phyloP scores from a whole-genome alignment of 2,329 filamentous ascomycete species.

The Furcasterigmium sp. region DNA sequence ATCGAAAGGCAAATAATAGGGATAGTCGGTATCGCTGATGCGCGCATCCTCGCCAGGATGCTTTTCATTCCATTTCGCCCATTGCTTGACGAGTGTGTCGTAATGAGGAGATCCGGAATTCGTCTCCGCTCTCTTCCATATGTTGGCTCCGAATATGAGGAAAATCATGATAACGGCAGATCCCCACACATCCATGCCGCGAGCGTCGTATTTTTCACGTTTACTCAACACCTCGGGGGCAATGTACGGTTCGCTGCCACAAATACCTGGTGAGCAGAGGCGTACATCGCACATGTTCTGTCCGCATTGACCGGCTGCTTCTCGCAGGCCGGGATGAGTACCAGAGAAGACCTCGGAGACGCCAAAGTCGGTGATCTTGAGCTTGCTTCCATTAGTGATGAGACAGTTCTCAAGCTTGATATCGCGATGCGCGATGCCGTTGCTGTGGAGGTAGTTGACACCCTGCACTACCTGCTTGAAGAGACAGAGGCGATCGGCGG shows the following conservation, averaged over 20 bases:
- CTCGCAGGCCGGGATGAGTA: constrained; percentile 71
- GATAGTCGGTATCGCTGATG: constrained; percentile 57
- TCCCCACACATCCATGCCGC: constrained; percentile 80
- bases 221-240: constrained; percentile 78
- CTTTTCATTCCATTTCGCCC: constrained; percentile 60
- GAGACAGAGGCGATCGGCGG: constrained; percentile 69
- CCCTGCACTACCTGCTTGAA: constrained; percentile 88
- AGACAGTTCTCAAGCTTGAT: constrained; percentile 87
- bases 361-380: constrained; percentile 91
- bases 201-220: constrained; percentile 62
- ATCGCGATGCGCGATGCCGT: constrained; percentile 86
- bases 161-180: constrained; percentile 79
- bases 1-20: constrained; percentile 62
- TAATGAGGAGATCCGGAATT: constrained; percentile 51
- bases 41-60: constrained; percentile 34
- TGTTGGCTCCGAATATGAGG: constrained; percentile 64
- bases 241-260: constrained; percentile 81
- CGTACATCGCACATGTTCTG: constrained; percentile 66
- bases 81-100: constrained; percentile 58
- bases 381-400: constrained; percentile 69
- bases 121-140: constrained; percentile 66
- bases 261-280: constrained; percentile 72
- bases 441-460: constrained; percentile 72
- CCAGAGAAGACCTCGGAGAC: constrained; percentile 83
- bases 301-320: constrained; percentile 68